Percentiles rank a stretch among this genome's conserved stretches.
These are phyloP conservation scores for Dorcoceras hygrometricum DNA, from an alignment of 257 asterid genomes.

Conservation along the genomic window DNA sequence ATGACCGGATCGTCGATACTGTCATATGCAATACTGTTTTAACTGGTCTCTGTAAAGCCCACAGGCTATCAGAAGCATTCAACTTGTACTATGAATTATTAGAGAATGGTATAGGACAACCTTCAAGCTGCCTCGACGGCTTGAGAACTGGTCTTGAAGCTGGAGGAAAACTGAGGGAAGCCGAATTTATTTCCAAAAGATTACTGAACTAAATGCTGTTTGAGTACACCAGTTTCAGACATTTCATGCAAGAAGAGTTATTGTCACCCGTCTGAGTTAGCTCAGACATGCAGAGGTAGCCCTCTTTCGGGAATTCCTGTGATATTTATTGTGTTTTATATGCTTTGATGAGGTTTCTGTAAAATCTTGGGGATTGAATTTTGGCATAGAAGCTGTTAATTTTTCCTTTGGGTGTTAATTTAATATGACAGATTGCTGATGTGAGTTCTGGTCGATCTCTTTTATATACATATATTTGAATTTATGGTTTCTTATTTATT, in stretches of 20 bases:
- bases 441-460: no score
- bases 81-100: slow-evolving; percentile 57
- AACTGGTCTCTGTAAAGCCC: slow-evolving; percentile 45
- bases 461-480: neutral
- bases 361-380: neutral
- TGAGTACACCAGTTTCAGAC: slow-evolving; percentile 9
- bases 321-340: no score
- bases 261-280: neutral
- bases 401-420: neutral
- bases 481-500: neutral
- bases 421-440: no score
- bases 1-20: slow-evolving; percentile 40
- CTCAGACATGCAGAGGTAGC: neutral
- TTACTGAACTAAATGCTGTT: slow-evolving; percentile 27
- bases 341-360: neutral
- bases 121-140: slow-evolving; percentile 51
- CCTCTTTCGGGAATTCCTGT: neutral
- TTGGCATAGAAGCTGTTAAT: neutral
- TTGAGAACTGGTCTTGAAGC: slow-evolving; percentile 51
- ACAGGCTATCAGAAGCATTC: slow-evolving; percentile 53
- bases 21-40: slow-evolving; percentile 38
- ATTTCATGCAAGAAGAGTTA: neutral
- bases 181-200: slow-evolving; percentile 74
- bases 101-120: slow-evolving; percentile 53
- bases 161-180: slow-evolving; percentile 61